Conservation (phyloP, 768 basidiomycete species). For the Hericium coralloides region DNA sequence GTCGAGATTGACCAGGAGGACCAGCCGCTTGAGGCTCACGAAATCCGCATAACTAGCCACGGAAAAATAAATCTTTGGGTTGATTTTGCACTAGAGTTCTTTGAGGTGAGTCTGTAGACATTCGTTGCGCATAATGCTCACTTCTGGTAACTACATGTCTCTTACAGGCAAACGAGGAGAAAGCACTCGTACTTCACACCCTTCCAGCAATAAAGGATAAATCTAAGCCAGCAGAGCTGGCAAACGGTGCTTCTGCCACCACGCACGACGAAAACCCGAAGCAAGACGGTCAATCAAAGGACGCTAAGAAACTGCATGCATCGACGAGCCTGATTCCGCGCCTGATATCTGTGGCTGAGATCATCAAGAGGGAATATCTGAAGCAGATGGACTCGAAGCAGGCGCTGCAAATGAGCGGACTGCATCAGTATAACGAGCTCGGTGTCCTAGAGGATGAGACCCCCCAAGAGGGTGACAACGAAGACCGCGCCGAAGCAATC, state of each 20-base stretch:
- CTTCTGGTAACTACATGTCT: not conserved
- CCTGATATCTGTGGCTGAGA: conserved; percentile 71
- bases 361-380: conserved; percentile 76
- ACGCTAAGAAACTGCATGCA: conserved; percentile 15
- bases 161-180: not conserved
- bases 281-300: not conserved
- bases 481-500: conserved; percentile 15
- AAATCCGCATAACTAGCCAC: conserved; percentile 44
- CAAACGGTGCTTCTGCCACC: not conserved
- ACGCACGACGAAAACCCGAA: not conserved
- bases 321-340: conserved; percentile 43
- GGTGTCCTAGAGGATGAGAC: conserved; percentile 40
- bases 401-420: conserved; percentile 28
- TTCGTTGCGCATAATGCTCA: not conserved
- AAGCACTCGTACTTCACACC: not conserved
- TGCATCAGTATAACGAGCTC: conserved; percentile 75
- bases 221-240: not conserved
- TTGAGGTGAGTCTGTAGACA: conserved; percentile 35
- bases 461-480: conserved; percentile 17
- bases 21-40: conserved; percentile 10
- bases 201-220: not conserved
- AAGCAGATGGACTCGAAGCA: conserved; percentile 34
- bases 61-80: conserved; percentile 50
- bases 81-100: conserved; percentile 40
- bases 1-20: no score